Conservation (phyloP, 352 stramenopile species). For the Phytopythium cucurbitacearum region DNA sequence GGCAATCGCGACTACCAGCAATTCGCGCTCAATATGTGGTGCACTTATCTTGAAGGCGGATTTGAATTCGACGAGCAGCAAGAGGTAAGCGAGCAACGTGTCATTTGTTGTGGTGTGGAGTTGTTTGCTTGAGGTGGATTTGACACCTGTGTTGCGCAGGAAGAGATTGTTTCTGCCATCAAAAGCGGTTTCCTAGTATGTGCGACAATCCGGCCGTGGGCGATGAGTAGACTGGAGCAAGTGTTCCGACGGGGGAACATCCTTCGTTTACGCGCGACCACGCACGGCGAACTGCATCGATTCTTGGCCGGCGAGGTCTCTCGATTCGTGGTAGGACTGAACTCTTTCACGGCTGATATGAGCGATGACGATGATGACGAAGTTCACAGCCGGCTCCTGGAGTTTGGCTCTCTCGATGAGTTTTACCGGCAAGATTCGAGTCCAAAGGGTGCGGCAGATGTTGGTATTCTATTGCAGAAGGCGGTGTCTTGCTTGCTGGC, state of each 20-base stretch:
- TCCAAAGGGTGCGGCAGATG: conserved; percentile 32
- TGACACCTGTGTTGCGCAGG: conserved; percentile 13
- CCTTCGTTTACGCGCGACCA: conserved; percentile 21
- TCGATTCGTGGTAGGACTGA: conserved; percentile 24
- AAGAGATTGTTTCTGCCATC: conserved; percentile 50
- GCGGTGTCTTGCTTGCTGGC: conserved; percentile 37
- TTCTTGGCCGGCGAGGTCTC: conserved; percentile 33
- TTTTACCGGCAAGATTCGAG: conserved; percentile 54
- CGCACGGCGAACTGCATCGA: conserved; percentile 38
- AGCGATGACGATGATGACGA: conserved; percentile 24
- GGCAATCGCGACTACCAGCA: conserved; percentile 35
- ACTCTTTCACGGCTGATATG: no score
- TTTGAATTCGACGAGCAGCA: conserved; percentile 51
- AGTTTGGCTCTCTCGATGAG: conserved; percentile 28
- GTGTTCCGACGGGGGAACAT: conserved; percentile 16
- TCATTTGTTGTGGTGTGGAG: background rate
- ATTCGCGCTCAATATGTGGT: conserved; percentile 72
- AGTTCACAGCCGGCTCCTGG: conserved; percentile 21
- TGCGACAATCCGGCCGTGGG: conserved; percentile 31
- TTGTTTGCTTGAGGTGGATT: background rate
- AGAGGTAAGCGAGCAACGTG: conserved; percentile 36
- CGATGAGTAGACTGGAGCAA: conserved; percentile 36
- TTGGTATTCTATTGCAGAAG: conserved; percentile 42
- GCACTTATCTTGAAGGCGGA: conserved; percentile 43
- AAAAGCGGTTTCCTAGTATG: conserved; percentile 46